Evolutionary conservation across 495 filamentous ascomycete species (phyloP).

Genomic region (Penicillium dipodomyicola): DNA sequence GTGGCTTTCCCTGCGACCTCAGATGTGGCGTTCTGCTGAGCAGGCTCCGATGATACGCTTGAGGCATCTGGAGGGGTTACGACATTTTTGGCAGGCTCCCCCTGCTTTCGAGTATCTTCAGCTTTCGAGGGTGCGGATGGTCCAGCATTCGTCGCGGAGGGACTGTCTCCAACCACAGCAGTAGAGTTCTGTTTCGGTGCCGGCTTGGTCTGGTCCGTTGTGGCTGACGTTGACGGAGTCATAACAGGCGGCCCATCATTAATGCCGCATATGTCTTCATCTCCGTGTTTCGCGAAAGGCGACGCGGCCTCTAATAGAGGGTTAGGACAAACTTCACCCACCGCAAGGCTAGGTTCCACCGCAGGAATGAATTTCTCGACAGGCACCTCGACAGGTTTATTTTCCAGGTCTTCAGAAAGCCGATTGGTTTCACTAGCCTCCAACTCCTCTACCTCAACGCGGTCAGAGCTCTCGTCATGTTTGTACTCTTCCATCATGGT

Average conservation of each 20-base stretch:
- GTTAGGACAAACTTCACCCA: slow-evolving; percentile 19
- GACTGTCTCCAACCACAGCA: background rate
- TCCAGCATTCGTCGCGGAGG: slow-evolving; percentile 12
- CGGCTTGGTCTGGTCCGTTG: slow-evolving; percentile 9
- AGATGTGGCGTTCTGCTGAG: slow-evolving; percentile 24
- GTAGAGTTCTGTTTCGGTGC: slow-evolving; percentile 15
- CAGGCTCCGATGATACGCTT: slow-evolving; percentile 20
- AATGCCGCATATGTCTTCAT: slow-evolving; percentile 21
- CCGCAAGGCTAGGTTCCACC: slow-evolving; percentile 5
- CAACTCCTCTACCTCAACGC: slow-evolving; percentile 52
- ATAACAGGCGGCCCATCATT: slow-evolving; percentile 16
- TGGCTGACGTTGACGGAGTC: slow-evolving; percentile 11
- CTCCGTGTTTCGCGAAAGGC: slow-evolving; percentile 14
- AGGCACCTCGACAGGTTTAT: slow-evolving; percentile 5
- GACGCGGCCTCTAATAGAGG: slow-evolving; percentile 15
- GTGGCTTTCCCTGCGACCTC: slow-evolving; percentile 27
- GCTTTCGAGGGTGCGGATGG: slow-evolving; percentile 14
- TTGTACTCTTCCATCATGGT: slow-evolving; percentile 94
- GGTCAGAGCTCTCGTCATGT: slow-evolving; percentile 65
- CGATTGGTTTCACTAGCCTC: slow-evolving; percentile 39
- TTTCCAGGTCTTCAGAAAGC: slow-evolving; percentile 15
- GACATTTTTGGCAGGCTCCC: slow-evolving; percentile 18
- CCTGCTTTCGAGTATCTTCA: slow-evolving; percentile 23
- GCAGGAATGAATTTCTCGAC: slow-evolving; percentile 4
- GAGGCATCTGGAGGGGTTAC: slow-evolving; percentile 24